Evolutionary conservation across 441 rosid genomes (phyloP).

Genomic region (Jatropha multifida): DNA sequence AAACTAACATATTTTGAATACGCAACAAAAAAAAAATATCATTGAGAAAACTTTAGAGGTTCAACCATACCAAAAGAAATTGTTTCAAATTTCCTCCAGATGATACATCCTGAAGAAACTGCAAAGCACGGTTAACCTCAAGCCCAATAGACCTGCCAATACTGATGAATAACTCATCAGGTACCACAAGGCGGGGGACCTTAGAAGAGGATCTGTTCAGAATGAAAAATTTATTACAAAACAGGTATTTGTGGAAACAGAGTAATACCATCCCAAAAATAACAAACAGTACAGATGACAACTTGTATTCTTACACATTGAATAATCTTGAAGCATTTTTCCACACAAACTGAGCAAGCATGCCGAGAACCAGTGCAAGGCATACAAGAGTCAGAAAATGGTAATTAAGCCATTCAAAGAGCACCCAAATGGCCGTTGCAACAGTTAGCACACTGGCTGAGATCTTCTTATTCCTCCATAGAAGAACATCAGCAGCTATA

Average conservation of each 20-base stretch:
- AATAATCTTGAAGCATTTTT: slow-evolving; percentile 65
- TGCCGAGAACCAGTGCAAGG: slow-evolving; percentile 65
- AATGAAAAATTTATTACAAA: slow-evolving; percentile 9
- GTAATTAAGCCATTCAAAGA: slow-evolving; percentile 94
- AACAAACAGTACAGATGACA: slow-evolving; percentile 9
- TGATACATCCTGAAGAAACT: slow-evolving; percentile 75
- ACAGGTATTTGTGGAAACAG: not conserved
- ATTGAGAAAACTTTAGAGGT: slow-evolving; percentile 11
- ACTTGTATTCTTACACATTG: slow-evolving; percentile 46
- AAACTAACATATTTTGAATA: not conserved
- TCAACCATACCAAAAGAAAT: slow-evolving; percentile 56
- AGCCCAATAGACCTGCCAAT: slow-evolving; percentile 57
- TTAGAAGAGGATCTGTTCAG: slow-evolving; percentile 55
- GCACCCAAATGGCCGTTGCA: slow-evolving; percentile 89
- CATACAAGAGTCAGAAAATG: slow-evolving; percentile 70
- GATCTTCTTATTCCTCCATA: slow-evolving; percentile 99
- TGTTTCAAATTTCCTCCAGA: slow-evolving; percentile 73
- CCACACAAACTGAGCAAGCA: slow-evolving; percentile 89
- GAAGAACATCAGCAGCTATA: slow-evolving; percentile 97
- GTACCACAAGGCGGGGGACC: slow-evolving; percentile 78
- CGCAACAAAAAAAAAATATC: slow-evolving; percentile 5
- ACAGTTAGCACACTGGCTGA: slow-evolving; percentile 67
- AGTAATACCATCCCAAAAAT: not conserved
- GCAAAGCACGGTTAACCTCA: slow-evolving; percentile 63
- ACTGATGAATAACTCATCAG: slow-evolving; percentile 66